Evolutionary conservation across 176 grass and related monocot species (phyloP).

Genomic region (Rhynchospora pubera): DNA sequence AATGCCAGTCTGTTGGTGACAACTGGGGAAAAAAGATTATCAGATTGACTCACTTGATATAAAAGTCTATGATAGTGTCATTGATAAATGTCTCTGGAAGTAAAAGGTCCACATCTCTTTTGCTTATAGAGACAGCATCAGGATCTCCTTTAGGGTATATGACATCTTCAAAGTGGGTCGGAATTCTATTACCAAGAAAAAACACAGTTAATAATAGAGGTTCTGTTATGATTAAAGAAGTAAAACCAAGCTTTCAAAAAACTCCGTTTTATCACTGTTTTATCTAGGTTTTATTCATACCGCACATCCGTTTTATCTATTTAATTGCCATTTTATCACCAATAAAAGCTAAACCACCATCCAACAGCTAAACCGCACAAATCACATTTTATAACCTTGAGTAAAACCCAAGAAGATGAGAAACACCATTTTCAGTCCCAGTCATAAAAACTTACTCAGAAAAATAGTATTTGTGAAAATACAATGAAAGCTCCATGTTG

Average conservation of each 20-base stretch:
- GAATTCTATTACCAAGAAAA: conserved; percentile 43
- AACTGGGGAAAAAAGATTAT: background rate
- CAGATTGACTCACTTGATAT: conserved; percentile 70
- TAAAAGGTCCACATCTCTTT: conserved; percentile 80
- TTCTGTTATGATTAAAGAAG: conserved; percentile 15
- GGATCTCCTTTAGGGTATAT: conserved; percentile 91
- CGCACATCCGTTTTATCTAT: too few relatives aligned
- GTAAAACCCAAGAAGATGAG: conserved; percentile 5
- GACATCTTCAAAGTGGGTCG: conserved; percentile 62
- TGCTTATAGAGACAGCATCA: conserved; percentile 94
- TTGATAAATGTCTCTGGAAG: conserved; percentile 99
- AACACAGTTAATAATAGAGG: background rate
- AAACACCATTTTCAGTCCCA: background rate
- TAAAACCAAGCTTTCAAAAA: background rate
- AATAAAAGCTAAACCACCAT: too few relatives aligned
- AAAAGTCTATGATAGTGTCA: conserved; percentile 99
- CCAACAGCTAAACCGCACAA: too few relatives aligned
- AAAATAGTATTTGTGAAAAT: conserved; percentile 68
- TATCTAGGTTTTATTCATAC: too few relatives aligned
- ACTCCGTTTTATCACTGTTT: too few relatives aligned
- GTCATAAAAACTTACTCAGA: conserved; percentile 39
- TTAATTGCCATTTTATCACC: too few relatives aligned
- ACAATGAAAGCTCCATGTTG: conserved; percentile 31
- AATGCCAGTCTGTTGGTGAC: background rate
- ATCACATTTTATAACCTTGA: background rate